Evolutionary conservation across 129 eudicot genomes (phyloP), one percentile per base, ranked within the genome.

Genomic region (Helichrysum umbraculigerum): DNA sequence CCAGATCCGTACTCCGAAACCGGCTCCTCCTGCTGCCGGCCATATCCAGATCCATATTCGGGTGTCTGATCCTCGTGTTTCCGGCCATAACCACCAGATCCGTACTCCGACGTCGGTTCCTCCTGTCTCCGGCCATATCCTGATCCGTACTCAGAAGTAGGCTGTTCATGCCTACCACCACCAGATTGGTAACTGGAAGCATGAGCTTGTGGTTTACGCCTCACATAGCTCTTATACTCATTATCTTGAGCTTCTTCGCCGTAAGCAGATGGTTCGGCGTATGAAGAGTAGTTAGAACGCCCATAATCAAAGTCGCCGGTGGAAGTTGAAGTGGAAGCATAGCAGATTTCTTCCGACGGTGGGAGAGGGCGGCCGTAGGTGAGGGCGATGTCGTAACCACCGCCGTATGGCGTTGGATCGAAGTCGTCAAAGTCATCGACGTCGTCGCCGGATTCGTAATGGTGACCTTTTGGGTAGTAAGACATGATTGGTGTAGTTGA

Each of bases 381-480:
- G 50, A 88, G 64, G 32, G 69, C 1, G 66, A 88, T 88, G 82
- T 93, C 97, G 91, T 93, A 90, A 6, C 98, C 98, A 3, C 98
- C 98, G 19, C 83, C 95, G 81, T 90, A 93, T 11, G 98, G 97
- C 74, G 97, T 89, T 70, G 96, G 57, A 78, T 93, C 97, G 81
- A 64, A 90, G 89, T 93, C 97, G 70, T 90, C 97, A 68, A 93
- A 93, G 78, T 93, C 97, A 41, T 90, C 87, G 68, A 80, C 89
- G 5, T 82, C 91, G 76, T 90, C 95, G 81, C 58, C 91, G 73
- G 82, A 73, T 52, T 81, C 89, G 83, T 79, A 68, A 73, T 68
- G 88, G 89, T 86, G 91, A 71, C 97, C 97, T 83, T 79, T 88
- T 1, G 92, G 85, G 79, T 72, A 93, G 89, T 93, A 93, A 17